phyloP scores from a whole-genome alignment of 305 asterid species.

The Stenogyne calaminthoides region DNA sequence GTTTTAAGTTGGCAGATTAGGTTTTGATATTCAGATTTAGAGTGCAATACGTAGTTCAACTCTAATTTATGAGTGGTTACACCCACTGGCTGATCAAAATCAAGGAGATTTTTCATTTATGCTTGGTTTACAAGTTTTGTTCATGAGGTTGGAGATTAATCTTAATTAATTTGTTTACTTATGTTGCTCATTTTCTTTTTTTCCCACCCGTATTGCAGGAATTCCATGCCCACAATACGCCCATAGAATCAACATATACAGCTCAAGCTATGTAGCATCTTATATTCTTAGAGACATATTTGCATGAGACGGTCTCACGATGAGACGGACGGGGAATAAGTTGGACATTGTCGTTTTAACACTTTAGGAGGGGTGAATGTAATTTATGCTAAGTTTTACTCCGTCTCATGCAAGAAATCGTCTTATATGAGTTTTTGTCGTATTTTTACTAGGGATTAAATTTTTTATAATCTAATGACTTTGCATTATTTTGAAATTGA shows the following conservation, averaged over 20 bases:
- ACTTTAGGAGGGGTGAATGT: too few relatives aligned
- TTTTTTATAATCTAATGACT: too few relatives aligned
- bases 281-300: too few relatives aligned
- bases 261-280: background rate
- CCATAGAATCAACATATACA: background rate
- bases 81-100: slow-evolving; percentile 53
- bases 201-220: slow-evolving; percentile 34
- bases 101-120: slow-evolving; percentile 25
- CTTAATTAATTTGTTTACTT: background rate
- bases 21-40: slow-evolving; percentile 44
- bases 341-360: too few relatives aligned
- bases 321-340: too few relatives aligned
- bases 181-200: slow-evolving; percentile 6
- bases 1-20: slow-evolving; percentile 48
- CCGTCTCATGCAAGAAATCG: too few relatives aligned
- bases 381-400: too few relatives aligned
- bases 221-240: slow-evolving; percentile 8
- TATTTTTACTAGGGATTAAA: too few relatives aligned
- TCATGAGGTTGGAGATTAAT: slow-evolving; percentile 1
- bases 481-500: too few relatives aligned
- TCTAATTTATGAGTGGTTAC: slow-evolving; percentile 45
- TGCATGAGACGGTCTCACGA: too few relatives aligned
- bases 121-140: slow-evolving; percentile 47
- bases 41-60: slow-evolving; percentile 39
- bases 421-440: too few relatives aligned